Evolutionary conservation across 768 basidiomycete genomes (phyloP).

Genomic region (Lactarius pseudohatsudake): DNA sequence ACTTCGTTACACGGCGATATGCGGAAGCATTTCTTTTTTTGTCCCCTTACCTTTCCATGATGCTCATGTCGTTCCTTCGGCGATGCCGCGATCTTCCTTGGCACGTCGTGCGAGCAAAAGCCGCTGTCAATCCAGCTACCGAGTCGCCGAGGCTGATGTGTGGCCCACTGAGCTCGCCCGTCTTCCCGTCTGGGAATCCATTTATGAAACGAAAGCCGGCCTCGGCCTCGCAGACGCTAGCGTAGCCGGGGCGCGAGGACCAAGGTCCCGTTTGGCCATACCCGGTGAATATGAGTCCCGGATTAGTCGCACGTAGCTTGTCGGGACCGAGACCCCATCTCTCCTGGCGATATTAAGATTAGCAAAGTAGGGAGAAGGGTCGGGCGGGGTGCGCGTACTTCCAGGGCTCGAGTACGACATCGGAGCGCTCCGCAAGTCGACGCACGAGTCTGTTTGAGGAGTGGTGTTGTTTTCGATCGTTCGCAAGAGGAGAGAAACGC

Average conservation of each 20-base stretch:
- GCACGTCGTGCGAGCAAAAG: conserved; percentile 57
- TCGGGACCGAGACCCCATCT: conserved; percentile 65
- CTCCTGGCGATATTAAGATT: conserved; percentile 36
- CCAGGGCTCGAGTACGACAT: conserved; percentile 54
- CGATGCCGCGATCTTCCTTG: conserved; percentile 34
- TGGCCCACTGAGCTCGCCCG: conserved; percentile 55
- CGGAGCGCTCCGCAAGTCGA: conserved; percentile 58
- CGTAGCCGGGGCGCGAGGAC: conserved; percentile 68
- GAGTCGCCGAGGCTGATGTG: conserved; percentile 75
- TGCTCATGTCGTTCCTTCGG: conserved; percentile 57
- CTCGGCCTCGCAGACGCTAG: conserved; percentile 75
- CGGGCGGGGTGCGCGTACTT: conserved; percentile 44
- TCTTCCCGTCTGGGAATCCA: conserved; percentile 55
- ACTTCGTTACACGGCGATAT: not conserved
- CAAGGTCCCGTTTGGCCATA: conserved; percentile 77
- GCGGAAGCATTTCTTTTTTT: not conserved
- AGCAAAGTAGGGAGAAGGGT: not conserved
- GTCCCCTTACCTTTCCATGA: conserved; percentile 59
- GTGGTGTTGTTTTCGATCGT: not conserved
- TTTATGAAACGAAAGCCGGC: conserved; percentile 75
- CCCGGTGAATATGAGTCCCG: conserved; percentile 83
- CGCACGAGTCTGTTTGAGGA: conserved; percentile 51
- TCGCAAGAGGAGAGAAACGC: conserved; percentile 23
- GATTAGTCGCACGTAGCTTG: conserved; percentile 68
- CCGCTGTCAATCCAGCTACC: conserved; percentile 68